Evolutionary conservation across 2,329 filamentous ascomycete species (phyloP).

Genomic region (Pseudofabraea citricarpa): DNA sequence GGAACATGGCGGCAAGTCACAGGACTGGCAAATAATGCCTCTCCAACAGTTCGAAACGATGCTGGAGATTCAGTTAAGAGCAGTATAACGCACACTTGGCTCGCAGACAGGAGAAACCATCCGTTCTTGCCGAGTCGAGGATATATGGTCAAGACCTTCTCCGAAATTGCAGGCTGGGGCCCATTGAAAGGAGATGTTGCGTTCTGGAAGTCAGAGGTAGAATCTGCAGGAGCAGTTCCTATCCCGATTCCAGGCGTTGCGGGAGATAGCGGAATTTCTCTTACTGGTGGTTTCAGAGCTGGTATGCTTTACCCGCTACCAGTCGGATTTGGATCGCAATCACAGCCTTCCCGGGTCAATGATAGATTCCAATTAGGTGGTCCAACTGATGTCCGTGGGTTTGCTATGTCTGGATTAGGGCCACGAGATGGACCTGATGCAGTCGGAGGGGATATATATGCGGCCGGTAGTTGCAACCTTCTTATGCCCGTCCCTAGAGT

Average conservation of each 20-base stretch:
- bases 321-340: slow-evolving; percentile 47
- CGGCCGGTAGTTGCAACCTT: slow-evolving; percentile 81
- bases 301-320: slow-evolving; percentile 82
- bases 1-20: slow-evolving; percentile 87
- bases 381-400: slow-evolving; percentile 90
- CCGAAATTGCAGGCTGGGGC: slow-evolving; percentile 85
- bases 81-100: slow-evolving; percentile 76
- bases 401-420: slow-evolving; percentile 83
- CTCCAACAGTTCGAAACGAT: slow-evolving; percentile 75
- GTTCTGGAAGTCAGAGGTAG: slow-evolving; percentile 90
- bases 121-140: slow-evolving; percentile 79
- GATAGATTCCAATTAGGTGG: slow-evolving; percentile 95
- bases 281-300: slow-evolving; percentile 76
- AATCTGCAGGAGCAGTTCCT: slow-evolving; percentile 71
- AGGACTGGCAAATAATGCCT: slow-evolving; percentile 68
- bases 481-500: slow-evolving; percentile 79
- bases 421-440: slow-evolving; percentile 82
- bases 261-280: slow-evolving; percentile 70
- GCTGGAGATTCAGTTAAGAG: slow-evolving; percentile 91
- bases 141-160: slow-evolving; percentile 71
- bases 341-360: slow-evolving; percentile 74
- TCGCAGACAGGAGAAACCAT: slow-evolving; percentile 76
- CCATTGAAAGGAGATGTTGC: slow-evolving; percentile 81
- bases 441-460: slow-evolving; percentile 87
- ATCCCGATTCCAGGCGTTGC: slow-evolving; percentile 65